phyloP scores from a whole-genome alignment of 768 basidiomycete genomes.

The Phylloporus sp. region DNA sequence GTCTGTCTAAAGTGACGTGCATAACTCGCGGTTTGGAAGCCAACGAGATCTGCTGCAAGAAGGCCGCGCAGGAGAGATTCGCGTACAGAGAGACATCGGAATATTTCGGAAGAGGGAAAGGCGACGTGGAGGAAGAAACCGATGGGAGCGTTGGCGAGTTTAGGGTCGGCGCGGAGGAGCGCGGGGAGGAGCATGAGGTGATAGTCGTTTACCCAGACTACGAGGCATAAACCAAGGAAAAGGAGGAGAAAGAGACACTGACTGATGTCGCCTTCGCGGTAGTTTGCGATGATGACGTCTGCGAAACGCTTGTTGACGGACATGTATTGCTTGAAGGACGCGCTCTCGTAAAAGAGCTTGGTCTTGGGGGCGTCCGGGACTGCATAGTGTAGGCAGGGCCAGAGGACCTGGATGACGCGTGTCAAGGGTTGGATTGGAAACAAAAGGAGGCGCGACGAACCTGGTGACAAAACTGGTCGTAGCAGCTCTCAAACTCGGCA shows the following conservation, averaged over 20 bases:
- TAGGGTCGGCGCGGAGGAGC: slow-evolving; percentile 63
- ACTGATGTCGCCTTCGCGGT: slow-evolving; percentile 86
- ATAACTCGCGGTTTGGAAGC: slow-evolving; percentile 85
- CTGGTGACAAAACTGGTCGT: slow-evolving; percentile 87
- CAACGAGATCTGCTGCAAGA: slow-evolving; percentile 90
- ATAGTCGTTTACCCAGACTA: slow-evolving; percentile 90
- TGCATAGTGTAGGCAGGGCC: slow-evolving; percentile 84
- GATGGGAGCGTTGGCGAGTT: slow-evolving; percentile 42
- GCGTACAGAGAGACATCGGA: slow-evolving; percentile 81
- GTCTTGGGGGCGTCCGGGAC: slow-evolving; percentile 86
- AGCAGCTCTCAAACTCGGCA: slow-evolving; percentile 70
- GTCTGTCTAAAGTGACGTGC: slow-evolving; percentile 85
- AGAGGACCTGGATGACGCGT: slow-evolving; percentile 48
- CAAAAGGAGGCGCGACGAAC: slow-evolving; percentile 31
- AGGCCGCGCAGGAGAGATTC: slow-evolving; percentile 78
- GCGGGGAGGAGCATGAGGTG: slow-evolving; percentile 91
- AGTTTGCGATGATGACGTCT: slow-evolving; percentile 70
- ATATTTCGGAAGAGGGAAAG: slow-evolving; percentile 93
- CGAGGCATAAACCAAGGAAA: background rate
- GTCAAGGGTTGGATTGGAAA: slow-evolving; percentile 16
- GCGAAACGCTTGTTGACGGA: slow-evolving; percentile 91
- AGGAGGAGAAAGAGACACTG: slow-evolving; percentile 5
- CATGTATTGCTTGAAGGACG: slow-evolving; percentile 78
- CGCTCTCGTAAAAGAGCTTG: slow-evolving; percentile 74
- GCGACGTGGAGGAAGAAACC: slow-evolving; percentile 97